A percentile compares a stretch with the other conserved stretches of the same genome.
These are phyloP conservation scores for Leucosporidium creatinivorum DNA, from an alignment of 768 basidiomycete genomes.

Conservation along the genomic window DNA sequence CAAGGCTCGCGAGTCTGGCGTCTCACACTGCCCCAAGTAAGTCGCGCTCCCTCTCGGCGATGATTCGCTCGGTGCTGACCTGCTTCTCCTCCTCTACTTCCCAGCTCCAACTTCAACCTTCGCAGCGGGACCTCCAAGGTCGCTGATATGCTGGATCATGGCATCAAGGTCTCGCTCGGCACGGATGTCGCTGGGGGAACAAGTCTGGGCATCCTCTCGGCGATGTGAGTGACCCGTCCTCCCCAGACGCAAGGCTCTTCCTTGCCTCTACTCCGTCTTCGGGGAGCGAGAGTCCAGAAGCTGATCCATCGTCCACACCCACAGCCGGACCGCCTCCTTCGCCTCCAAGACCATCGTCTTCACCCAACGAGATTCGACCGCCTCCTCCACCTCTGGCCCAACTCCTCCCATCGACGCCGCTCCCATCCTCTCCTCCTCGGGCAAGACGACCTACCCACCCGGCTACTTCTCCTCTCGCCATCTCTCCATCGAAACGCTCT, in stretches of 20 bases:
- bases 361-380: slow-evolving; percentile 38
- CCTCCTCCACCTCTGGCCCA: neutral
- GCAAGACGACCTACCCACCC: slow-evolving; percentile 3
- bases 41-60: neutral
- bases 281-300: no score
- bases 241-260: neutral
- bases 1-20: slow-evolving; percentile 57
- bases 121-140: slow-evolving; percentile 76
- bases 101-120: slow-evolving; percentile 65
- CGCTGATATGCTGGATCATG: slow-evolving; percentile 68
- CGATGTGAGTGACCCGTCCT: slow-evolving; percentile 42
- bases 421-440: slow-evolving; percentile 6
- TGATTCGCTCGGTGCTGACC: neutral
- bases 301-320: no score
- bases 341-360: slow-evolving; percentile 69
- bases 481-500: slow-evolving; percentile 63
- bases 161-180: slow-evolving; percentile 91
- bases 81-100: no score
- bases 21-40: slow-evolving; percentile 89
- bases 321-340: slow-evolving; percentile 60
- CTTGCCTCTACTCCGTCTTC: no score
- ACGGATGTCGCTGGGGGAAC: slow-evolving; percentile 76
- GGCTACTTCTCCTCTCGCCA: slow-evolving; percentile 43
- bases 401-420: neutral
- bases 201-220: slow-evolving; percentile 66